These are phyloP conservation scores for Erodium moschatum DNA, from an alignment of 441 rosid species.

Conservation along the genomic window DNA sequence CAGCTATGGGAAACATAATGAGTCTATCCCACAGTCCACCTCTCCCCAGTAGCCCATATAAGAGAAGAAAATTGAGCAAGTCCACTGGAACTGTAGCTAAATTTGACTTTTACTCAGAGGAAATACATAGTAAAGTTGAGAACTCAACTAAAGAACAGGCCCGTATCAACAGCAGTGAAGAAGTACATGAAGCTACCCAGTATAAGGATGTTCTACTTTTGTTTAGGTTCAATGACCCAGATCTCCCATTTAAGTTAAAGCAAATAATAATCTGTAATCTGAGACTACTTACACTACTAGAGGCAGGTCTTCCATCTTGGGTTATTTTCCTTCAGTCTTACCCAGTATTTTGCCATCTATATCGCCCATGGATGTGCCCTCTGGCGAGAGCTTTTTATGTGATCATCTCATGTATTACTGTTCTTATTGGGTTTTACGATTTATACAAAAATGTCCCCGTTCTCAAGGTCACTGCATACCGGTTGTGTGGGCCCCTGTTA, in stretches of 20 bases:
- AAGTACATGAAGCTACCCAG: conserved; percentile 41
- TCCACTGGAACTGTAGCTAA: conserved; percentile 36
- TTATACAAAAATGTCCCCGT: conserved; percentile 93
- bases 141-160: conserved; percentile 32
- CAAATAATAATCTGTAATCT: conserved; percentile 61
- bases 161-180: conserved; percentile 33
- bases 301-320: conserved; percentile 98
- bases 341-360: conserved; percentile 80
- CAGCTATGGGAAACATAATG: conserved; percentile 21
- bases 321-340: conserved; percentile 90
- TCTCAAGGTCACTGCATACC: conserved; percentile 79
- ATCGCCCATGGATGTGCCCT: conserved; percentile 99
- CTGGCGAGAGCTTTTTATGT: conserved; percentile 82
- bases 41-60: conserved; percentile 54
- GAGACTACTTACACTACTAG: conserved; percentile 73
- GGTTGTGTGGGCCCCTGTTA: conserved; percentile 76
- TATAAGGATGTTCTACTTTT: conserved; percentile 64
- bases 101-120: conserved; percentile 51
- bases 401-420: conserved; percentile 62
- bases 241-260: conserved; percentile 70
- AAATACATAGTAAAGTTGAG: conserved; percentile 37
- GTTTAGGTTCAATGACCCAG: conserved; percentile 64
- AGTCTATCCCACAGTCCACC: conserved; percentile 49
- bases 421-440: conserved; percentile 85
- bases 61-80: conserved; percentile 60